Percentiles rank a stretch among this genome's conserved stretches.
Evolutionary conservation across 1,139 yeast genomes (phyloP).

Genomic region (Candida neerlandica): DNA sequence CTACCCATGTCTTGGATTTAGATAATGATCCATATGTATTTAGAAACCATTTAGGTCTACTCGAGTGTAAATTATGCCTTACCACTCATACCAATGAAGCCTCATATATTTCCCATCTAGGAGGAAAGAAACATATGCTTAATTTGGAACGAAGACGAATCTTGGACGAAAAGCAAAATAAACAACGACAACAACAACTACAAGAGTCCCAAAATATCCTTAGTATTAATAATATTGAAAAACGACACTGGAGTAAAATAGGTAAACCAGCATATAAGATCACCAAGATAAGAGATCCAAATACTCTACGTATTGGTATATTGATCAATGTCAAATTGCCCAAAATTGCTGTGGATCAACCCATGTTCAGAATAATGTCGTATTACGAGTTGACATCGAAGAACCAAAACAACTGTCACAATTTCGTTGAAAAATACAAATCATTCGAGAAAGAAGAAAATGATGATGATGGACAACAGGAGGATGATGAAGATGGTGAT

Average conservation of each 20-base stretch:
- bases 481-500: constrained; percentile 19
- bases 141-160: constrained; percentile 62
- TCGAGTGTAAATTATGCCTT: constrained; percentile 75
- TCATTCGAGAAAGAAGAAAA: neutral
- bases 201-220: constrained; percentile 17
- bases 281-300: constrained; percentile 66
- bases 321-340: constrained; percentile 60
- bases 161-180: constrained; percentile 39
- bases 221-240: constrained; percentile 37
- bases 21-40: constrained; percentile 79
- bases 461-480: constrained; percentile 18
- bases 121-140: constrained; percentile 75
- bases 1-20: constrained; percentile 60
- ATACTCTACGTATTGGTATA: constrained; percentile 60
- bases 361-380: constrained; percentile 73
- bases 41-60: constrained; percentile 69
- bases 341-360: constrained; percentile 50
- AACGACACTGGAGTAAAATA: constrained; percentile 58
- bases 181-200: constrained; percentile 16
- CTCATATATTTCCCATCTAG: constrained; percentile 78
- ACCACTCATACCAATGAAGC: constrained; percentile 76
- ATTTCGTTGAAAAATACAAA: constrained; percentile 24
- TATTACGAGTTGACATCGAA: constrained; percentile 63
- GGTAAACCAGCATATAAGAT: constrained; percentile 74
- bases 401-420: constrained; percentile 32